Base-by-base conservation (phyloP, 1,284 basidiomycete species). In the Ustilago esculenta region DNA sequence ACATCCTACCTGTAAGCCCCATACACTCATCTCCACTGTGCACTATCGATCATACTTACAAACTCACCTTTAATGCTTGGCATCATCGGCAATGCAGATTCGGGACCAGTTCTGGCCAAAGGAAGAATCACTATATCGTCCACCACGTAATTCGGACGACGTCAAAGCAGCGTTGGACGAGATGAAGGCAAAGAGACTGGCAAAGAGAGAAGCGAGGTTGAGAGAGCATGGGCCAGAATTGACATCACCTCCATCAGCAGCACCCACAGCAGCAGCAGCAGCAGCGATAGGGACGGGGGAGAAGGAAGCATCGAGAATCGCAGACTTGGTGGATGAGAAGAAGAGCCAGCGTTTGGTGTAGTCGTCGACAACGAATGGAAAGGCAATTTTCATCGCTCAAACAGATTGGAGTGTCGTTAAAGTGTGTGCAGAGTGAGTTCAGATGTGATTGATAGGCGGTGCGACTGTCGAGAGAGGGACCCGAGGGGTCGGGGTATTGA, bases 1-100 rank as follows among this genome's bases (percentile, higher is more conserved):
- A 91, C 72, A 92, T 94, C 35, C 82, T 90, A 35, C 92, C 92
- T 10, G 92, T 92, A 82, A 70, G 90, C 14, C 9, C 9, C 7
- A 7, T 3, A 37, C 4, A 17, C 5, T 29, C 21, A 11, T 17
- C 6, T 24, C 29, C 17, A 10, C 17, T 43, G 10, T 14, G 29
- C 14, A 12, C 11, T 23, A n/a, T n/a, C n/a, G n/a, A n/a, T n/a
- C n/a, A n/a, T n/a, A n/a, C n/a, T n/a, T n/a, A n/a, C n/a, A n/a
- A n/a, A 44, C 45, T 56, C 10, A 49, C 40, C 18, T 25, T 15
- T 18, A n/a, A 12, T 40, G 17, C 12, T 35, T 8, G 15, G n/a
- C n/a, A n/a, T n/a, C n/a, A n/a, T 20, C 1, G 24, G 11, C 10
- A 3, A 20, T 24, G 10, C 43, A 70, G 63, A 65, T 76, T 37